A percentile compares a stretch with the other conserved stretches of the same genome.
These are phyloP conservation scores for Oldenlandia corymbosa DNA, from an alignment of 257 asterid genomes.

Conservation along the genomic window DNA sequence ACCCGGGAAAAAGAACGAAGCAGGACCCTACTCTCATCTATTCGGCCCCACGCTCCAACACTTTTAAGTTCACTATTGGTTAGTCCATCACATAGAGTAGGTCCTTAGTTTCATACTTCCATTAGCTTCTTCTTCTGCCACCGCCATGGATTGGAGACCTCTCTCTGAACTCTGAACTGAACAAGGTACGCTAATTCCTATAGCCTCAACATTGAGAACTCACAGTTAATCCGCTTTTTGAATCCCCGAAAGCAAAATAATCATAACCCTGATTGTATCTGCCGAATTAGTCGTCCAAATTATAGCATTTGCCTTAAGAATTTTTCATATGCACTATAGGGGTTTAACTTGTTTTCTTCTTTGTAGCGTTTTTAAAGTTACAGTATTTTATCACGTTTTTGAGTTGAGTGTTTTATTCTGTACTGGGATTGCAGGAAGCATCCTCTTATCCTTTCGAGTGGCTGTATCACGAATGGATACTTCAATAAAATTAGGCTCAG, in stretches of 20 bases:
- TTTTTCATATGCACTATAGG: neutral
- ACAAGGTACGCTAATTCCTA: neutral
- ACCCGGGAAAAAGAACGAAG: too few relatives aligned
- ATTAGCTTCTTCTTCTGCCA: neutral
- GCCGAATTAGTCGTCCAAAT: neutral
- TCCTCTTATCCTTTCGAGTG: slow-evolving; percentile 17
- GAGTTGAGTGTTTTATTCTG: neutral
- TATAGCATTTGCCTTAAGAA: neutral
- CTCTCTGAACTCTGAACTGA: neutral
- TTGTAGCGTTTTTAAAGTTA: neutral
- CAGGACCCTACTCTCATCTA: too few relatives aligned
- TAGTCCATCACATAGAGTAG: too few relatives aligned
- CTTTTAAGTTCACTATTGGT: too few relatives aligned
- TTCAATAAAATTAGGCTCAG: slow-evolving; percentile 34
- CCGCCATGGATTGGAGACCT: neutral
- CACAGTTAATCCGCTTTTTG: neutral
- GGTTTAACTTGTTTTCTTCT: neutral
- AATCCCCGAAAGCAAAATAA: neutral
- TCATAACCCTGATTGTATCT: neutral
- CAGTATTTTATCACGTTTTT: slow-evolving; percentile 12
- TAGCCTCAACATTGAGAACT: too few relatives aligned
- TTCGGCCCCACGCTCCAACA: too few relatives aligned
- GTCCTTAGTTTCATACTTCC: too few relatives aligned
- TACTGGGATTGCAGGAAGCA: slow-evolving; percentile 9
- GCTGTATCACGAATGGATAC: slow-evolving; percentile 38